Conservation (phyloP, 2,329 filamentous ascomycete species). For the Fusarium torreyae region DNA sequence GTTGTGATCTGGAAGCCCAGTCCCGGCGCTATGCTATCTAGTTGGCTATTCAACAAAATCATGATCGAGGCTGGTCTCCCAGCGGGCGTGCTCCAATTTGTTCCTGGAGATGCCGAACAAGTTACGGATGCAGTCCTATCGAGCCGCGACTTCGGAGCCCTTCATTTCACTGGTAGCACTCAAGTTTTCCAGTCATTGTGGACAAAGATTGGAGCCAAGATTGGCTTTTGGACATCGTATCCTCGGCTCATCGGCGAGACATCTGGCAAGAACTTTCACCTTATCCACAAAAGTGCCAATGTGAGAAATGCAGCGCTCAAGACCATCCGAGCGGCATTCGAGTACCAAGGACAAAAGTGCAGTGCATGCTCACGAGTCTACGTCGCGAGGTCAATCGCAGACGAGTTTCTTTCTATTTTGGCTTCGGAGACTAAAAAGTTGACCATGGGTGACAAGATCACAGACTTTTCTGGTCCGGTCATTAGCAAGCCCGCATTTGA, state of each 20-base stretch:
- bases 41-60: constrained; percentile 55
- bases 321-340: constrained; percentile 64
- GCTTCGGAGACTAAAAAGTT: constrained; percentile 56
- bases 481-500: constrained; percentile 63
- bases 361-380: constrained; percentile 68
- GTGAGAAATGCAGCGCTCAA: constrained; percentile 62
- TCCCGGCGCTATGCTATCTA: constrained; percentile 51
- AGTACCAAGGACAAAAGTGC: constrained; percentile 68
- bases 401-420: constrained; percentile 4
- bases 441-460: constrained; percentile 47
- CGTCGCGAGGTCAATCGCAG: constrained; percentile 58
- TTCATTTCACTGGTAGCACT: constrained; percentile 1
- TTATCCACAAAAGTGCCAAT: constrained; percentile 57
- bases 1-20: constrained; percentile 57
- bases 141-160: not conserved
- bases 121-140: constrained; percentile 51
- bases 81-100: constrained; percentile 54
- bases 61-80: constrained; percentile 58
- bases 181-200: not conserved
- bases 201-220: constrained; percentile 40
- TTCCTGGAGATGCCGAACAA: constrained; percentile 55
- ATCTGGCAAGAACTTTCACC: constrained; percentile 63
- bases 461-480: constrained; percentile 62
- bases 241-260: constrained; percentile 66
- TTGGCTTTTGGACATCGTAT: constrained; percentile 46